phyloP scores from a whole-genome alignment of 306 rosid genomes.

The Glycine tomentella region DNA sequence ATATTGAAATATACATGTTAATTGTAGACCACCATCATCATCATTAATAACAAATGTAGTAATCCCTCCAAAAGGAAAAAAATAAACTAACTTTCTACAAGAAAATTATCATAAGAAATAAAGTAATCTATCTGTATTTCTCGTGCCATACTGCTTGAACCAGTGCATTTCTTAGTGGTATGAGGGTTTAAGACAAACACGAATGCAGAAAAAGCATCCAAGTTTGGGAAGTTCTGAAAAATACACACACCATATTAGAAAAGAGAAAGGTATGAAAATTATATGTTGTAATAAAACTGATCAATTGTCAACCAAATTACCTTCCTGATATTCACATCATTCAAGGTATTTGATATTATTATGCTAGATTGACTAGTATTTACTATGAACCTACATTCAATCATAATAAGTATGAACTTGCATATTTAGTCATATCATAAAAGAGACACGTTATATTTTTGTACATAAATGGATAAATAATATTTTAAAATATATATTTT shows the following conservation, averaged over 20 bases:
- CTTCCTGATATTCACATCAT: constrained; percentile 63
- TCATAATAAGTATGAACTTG: constrained; percentile 40
- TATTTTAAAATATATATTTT: too few relatives aligned
- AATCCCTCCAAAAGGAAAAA: too few relatives aligned
- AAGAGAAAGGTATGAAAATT: constrained; percentile 14
- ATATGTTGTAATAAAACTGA: constrained; percentile 27
- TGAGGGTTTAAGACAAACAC: constrained; percentile 67
- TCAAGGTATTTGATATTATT: constrained; percentile 61
- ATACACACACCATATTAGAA: constrained; percentile 38
- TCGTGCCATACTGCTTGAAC: constrained; percentile 61
- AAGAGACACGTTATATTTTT: neutral
- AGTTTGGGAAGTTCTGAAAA: constrained; percentile 70
- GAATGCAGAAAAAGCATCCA: constrained; percentile 73
- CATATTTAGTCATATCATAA: constrained; percentile 29
- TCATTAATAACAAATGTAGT: neutral
- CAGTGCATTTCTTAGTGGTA: constrained; percentile 56
- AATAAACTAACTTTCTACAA: neutral
- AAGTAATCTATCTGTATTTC: constrained; percentile 76
- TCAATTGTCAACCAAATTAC: constrained; percentile 51
- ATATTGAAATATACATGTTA: too few relatives aligned
- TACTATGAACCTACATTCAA: constrained; percentile 64
- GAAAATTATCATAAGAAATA: constrained; percentile 37
- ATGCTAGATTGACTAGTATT: constrained; percentile 56
- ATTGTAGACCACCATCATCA: neutral
- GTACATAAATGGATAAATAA: too few relatives aligned